Percentiles rank a stretch among this genome's conserved stretches.
These are phyloP conservation scores for Zasmidium citrigriseum DNA, from an alignment of 2,329 filamentous ascomycete genomes.

Conservation along the genomic window DNA sequence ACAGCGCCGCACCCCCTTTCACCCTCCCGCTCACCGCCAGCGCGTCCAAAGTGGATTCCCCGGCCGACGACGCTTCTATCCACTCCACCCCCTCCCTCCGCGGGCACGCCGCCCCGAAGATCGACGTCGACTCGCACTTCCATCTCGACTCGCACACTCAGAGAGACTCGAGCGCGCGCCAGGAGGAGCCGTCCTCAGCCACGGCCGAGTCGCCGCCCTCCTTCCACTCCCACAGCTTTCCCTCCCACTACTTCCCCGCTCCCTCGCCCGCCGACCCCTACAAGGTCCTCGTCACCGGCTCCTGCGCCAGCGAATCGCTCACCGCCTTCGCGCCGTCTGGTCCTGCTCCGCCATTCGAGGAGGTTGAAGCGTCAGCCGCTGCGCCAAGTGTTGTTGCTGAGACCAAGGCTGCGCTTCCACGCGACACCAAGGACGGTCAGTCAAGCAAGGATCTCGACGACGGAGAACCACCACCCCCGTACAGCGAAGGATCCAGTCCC, in stretches of 20 bases:
- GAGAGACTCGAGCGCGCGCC: conserved; percentile 15
- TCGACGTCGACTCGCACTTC: conserved; percentile 34
- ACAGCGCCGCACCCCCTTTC: not conserved
- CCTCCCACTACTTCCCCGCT: conserved; percentile 61
- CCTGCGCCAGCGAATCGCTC: conserved; percentile 39
- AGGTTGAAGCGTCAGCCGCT: conserved; percentile 40
- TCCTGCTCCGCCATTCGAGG: conserved; percentile 52
- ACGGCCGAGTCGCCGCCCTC: conserved; percentile 61
- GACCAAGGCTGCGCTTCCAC: conserved; percentile 81
- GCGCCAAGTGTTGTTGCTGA: conserved; percentile 63
- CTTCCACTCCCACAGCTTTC: conserved; percentile 65
- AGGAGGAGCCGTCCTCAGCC: conserved; percentile 30
- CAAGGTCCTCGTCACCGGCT: conserved; percentile 41
- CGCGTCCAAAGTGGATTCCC: conserved; percentile 30
- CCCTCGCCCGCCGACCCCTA: conserved; percentile 49
- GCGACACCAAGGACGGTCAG: conserved; percentile 74
- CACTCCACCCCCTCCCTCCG: conserved; percentile 36
- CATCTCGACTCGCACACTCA: conserved; percentile 23
- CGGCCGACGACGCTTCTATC: conserved; percentile 30
- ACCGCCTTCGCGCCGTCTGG: conserved; percentile 49
- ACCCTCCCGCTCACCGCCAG: not conserved
- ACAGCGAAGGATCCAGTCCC: conserved; percentile 91
- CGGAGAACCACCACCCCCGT: conserved; percentile 90
- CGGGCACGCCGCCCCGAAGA: conserved; percentile 26
- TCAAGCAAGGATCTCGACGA: conserved; percentile 74